These are phyloP conservation scores for Scheffersomyces amazonensis DNA, from an alignment of 805 yeast species.

Conservation along the genomic window DNA sequence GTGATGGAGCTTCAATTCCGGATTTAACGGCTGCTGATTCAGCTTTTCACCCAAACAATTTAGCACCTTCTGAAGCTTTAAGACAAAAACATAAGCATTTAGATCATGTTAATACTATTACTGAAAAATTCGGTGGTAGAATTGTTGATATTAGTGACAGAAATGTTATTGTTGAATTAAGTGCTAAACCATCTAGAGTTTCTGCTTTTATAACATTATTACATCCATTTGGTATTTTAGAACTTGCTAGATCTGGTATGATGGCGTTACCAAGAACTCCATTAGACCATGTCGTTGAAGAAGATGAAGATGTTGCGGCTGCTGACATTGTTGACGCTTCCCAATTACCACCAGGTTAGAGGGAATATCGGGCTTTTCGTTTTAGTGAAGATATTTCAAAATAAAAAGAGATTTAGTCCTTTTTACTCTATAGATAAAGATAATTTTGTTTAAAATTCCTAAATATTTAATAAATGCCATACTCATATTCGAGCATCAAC, in stretches of 20 bases:
- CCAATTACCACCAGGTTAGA: slow-evolving; percentile 94
- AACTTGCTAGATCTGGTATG: slow-evolving; percentile 97
- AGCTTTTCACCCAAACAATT: slow-evolving; percentile 81
- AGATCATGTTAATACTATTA: slow-evolving; percentile 75
- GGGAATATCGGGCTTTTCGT: too few relatives aligned
- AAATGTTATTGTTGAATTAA: slow-evolving; percentile 89
- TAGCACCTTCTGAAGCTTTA: slow-evolving; percentile 87
- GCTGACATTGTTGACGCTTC: slow-evolving; percentile 79
- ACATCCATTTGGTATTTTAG: slow-evolving; percentile 95
- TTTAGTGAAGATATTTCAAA: too few relatives aligned
- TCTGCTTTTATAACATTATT: slow-evolving; percentile 82
- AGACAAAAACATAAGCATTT: slow-evolving; percentile 92
- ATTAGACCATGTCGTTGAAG: slow-evolving; percentile 48
- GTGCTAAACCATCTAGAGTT: slow-evolving; percentile 90
- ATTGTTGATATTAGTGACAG: slow-evolving; percentile 90
- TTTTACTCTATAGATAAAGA: too few relatives aligned
- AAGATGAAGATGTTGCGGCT: slow-evolving; percentile 51
- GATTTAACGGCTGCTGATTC: slow-evolving; percentile 44
- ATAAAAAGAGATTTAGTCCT: too few relatives aligned
- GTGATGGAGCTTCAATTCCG: slow-evolving; percentile 38
- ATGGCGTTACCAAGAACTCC: slow-evolving; percentile 98
- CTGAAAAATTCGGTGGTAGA: slow-evolving; percentile 88
- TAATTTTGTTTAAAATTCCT: too few relatives aligned
- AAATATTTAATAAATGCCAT: too few relatives aligned
- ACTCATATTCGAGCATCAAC: too few relatives aligned